These are phyloP conservation scores for Maudiozyma serrabonitensis DNA, from an alignment of 805 yeast species.

Conservation along the genomic window DNA sequence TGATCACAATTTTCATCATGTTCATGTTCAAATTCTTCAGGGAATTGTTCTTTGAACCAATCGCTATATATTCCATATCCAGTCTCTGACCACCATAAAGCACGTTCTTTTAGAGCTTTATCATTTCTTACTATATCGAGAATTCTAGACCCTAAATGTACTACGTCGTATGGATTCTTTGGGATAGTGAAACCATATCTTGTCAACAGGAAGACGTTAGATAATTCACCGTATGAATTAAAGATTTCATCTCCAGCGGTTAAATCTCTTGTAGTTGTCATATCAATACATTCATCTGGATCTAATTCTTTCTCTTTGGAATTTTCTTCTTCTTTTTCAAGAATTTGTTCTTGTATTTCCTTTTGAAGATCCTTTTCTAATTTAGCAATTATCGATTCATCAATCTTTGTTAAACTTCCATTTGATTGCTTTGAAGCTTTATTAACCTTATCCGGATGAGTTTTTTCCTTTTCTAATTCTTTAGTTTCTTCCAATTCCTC, in stretches of 20 bases:
- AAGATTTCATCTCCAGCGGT: slow-evolving; percentile 50
- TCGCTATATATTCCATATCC: slow-evolving; percentile 10
- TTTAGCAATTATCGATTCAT: slow-evolving; percentile 28
- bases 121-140: slow-evolving; percentile 8
- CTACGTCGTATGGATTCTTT: slow-evolving; percentile 45
- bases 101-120: slow-evolving; percentile 8
- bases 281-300: slow-evolving; percentile 58
- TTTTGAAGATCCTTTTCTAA: background rate
- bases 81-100: slow-evolving; percentile 19
- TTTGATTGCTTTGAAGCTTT: slow-evolving; percentile 2
- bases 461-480: slow-evolving; percentile 8
- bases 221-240: slow-evolving; percentile 73
- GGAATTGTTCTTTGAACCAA: slow-evolving; percentile 12
- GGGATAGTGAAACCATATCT: slow-evolving; percentile 68
- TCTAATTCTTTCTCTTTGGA: slow-evolving; percentile 6
- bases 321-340: slow-evolving; percentile 13
- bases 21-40: slow-evolving; percentile 10
- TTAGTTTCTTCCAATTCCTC: slow-evolving; percentile 11
- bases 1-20: slow-evolving; percentile 19
- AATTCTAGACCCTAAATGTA: slow-evolving; percentile 39
- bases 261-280: slow-evolving; percentile 40
- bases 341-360: slow-evolving; percentile 4
- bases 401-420: slow-evolving; percentile 60
- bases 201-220: slow-evolving; percentile 56
- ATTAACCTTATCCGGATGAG: no score